These are phyloP conservation scores for Echium plantagineum DNA, from an alignment of 257 asterid species.

Conservation along the genomic window DNA sequence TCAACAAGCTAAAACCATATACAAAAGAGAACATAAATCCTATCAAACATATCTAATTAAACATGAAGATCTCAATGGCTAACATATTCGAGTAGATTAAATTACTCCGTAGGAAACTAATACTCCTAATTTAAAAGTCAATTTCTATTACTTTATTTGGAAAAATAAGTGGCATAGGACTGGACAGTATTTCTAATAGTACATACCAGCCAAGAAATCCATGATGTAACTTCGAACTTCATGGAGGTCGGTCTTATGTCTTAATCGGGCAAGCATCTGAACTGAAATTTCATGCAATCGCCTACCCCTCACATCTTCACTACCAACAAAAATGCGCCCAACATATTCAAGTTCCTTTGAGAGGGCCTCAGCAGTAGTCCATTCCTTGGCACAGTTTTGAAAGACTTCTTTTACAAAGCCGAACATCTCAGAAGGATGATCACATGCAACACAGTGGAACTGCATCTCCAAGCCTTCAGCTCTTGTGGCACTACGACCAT, in stretches of 20 bases:
- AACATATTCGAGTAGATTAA: too few relatives aligned
- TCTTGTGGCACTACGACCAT: constrained; percentile 60
- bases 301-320: constrained; percentile 80
- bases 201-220: constrained; percentile 59
- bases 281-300: constrained; percentile 50
- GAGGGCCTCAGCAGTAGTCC: constrained; percentile 76
- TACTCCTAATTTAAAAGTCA: not conserved
- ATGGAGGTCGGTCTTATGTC: constrained; percentile 46
- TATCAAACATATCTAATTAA: too few relatives aligned
- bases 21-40: too few relatives aligned
- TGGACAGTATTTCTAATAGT: not conserved
- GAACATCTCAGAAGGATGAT: constrained; percentile 96
- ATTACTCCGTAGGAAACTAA: too few relatives aligned
- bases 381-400: constrained; percentile 66
- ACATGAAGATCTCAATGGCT: too few relatives aligned
- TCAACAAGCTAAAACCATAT: too few relatives aligned
- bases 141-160: not conserved
- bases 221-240: constrained; percentile 50
- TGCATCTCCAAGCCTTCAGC: constrained; percentile 77
- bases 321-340: constrained; percentile 51
- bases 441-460: constrained; percentile 93
- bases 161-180: not conserved
- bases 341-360: constrained; percentile 75
- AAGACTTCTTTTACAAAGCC: constrained; percentile 97
- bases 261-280: constrained; percentile 53